Base-by-base conservation (phyloP, 1,284 basidiomycete species). In the Microbotryum violaceum region DNA sequence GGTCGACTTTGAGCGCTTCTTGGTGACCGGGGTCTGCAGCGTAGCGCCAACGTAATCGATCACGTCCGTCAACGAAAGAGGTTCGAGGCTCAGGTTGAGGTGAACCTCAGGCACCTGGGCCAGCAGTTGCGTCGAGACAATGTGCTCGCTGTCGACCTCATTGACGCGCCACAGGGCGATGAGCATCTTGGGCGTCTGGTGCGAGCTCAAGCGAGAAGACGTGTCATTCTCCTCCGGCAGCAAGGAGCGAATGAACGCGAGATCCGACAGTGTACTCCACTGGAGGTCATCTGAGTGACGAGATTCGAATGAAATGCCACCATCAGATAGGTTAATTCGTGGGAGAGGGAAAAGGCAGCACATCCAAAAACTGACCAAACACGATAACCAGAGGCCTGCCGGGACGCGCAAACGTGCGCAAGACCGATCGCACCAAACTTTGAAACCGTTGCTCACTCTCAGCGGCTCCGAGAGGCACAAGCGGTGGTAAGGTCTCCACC, bases 141-240 rank as follows among this genome's bases (percentile, higher is more conserved):
- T 58, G 55, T 68, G 66, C 6, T 49, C 48, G 14, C 57, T 37
- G 12, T 46, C 33, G 47, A 68, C 66, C 45, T 68, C 66, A 53
- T 66, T 68, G 62, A 66, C 66, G 21, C 66, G 56, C 47, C 50
- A 68, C 20, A 59, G 46, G 56, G 58, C 61, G 18, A 68, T 4
- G 10, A 65, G 49, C 14, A 68, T 59, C 55, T 63, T 66, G 44
- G 63, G 62, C 27, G 46, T 56, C 20, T 42, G 37, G 16, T 18
- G 37, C 37, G 14, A 18, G 37, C 14, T 18, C 12, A 14, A 42
- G 6, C 29, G 46, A 6, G 25, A 16, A 9, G 23, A 33, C 7
- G 51, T 21, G 16, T 53, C 51, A 20, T 27, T 18, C 16, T 29
- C 18, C n/a, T 14, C 20, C 9, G 45, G 6, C 25, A 57, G 53